A percentile compares a stretch with the other conserved stretches of the same genome.
These are phyloP conservation scores for Collariella sp. DNA, from an alignment of 495 filamentous ascomycete species.

Conservation along the genomic window DNA sequence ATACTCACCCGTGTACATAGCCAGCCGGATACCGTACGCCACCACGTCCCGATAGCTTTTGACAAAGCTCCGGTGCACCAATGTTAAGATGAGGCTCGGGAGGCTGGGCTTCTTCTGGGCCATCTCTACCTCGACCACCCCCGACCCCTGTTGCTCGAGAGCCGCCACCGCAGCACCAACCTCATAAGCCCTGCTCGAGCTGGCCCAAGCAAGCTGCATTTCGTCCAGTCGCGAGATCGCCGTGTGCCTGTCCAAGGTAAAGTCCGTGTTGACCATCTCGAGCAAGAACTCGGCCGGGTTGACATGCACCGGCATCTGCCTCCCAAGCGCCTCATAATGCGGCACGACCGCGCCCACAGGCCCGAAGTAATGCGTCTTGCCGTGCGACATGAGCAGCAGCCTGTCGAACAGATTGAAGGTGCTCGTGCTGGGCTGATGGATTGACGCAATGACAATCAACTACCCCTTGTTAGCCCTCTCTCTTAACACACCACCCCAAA, in stretches of 20 bases:
- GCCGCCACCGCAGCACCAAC: conserved; percentile 14
- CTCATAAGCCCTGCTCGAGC: conserved; percentile 12
- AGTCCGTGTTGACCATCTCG: conserved; percentile 68
- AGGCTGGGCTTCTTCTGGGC: conserved; percentile 21
- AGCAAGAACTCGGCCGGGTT: conserved; percentile 76
- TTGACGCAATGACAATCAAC: conserved; percentile 63
- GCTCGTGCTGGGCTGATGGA: conserved; percentile 71
- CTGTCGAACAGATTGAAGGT: conserved; percentile 76
- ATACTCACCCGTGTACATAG: conserved; percentile 65
- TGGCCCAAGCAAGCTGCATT: conserved; percentile 39
- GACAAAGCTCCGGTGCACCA: conserved; percentile 66
- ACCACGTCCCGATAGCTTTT: conserved; percentile 76
- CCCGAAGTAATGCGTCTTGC: conserved; percentile 63
- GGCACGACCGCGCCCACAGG: conserved; percentile 39
- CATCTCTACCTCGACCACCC: conserved; percentile 2
- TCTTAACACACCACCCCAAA: conserved; percentile 25
- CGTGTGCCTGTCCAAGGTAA: conserved; percentile 38
- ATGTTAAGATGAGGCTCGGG: conserved; percentile 21
- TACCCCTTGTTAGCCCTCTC: conserved; percentile 26
- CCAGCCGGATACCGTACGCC: conserved; percentile 70
- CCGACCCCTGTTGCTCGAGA: neutral
- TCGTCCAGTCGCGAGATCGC: conserved; percentile 31
- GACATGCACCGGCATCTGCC: conserved; percentile 52
- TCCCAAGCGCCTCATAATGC: conserved; percentile 53
- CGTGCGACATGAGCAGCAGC: conserved; percentile 60